Percentiles rank a stretch among this genome's conserved stretches.
Evolutionary conservation across 257 asterid species (phyloP).

Genomic region (Galeopsis tetrahit): DNA sequence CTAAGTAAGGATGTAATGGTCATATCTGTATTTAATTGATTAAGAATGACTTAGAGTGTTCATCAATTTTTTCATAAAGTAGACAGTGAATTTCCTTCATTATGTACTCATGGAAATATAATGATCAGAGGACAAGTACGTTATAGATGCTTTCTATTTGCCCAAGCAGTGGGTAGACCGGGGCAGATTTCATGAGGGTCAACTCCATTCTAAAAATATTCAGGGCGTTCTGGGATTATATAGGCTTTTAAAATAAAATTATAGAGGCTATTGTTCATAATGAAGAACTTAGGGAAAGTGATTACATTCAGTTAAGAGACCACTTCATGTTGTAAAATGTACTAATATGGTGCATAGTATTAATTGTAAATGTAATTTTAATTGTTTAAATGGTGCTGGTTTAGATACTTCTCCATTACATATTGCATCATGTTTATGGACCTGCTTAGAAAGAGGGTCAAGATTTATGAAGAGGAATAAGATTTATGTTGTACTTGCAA

Average conservation of each 20-base stretch:
- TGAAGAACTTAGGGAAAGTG: background rate
- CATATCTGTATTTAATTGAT: slow-evolving; percentile 28
- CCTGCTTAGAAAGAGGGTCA: background rate
- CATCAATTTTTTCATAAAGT: slow-evolving; percentile 11
- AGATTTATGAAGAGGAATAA: background rate
- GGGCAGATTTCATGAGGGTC: background rate
- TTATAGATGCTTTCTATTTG: slow-evolving; percentile 16
- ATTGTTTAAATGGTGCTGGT: background rate
- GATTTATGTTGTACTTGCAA: background rate
- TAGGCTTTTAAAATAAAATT: background rate
- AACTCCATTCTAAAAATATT: background rate
- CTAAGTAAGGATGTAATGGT: slow-evolving; percentile 64
- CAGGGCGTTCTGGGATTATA: background rate
- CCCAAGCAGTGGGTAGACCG: slow-evolving; percentile 1
- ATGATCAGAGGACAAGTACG: slow-evolving; percentile 1
- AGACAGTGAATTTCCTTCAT: slow-evolving; percentile 24
- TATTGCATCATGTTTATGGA: background rate
- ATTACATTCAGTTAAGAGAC: background rate
- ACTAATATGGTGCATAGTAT: background rate
- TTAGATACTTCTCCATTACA: slow-evolving; percentile 2
- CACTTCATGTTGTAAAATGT: background rate
- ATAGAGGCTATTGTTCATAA: background rate
- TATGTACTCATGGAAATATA: background rate
- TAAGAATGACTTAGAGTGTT: slow-evolving; percentile 13
- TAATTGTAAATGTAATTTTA: background rate